Conservation (phyloP, 495 filamentous ascomycete genomes). For the Mytilinidion resinicola region DNA sequence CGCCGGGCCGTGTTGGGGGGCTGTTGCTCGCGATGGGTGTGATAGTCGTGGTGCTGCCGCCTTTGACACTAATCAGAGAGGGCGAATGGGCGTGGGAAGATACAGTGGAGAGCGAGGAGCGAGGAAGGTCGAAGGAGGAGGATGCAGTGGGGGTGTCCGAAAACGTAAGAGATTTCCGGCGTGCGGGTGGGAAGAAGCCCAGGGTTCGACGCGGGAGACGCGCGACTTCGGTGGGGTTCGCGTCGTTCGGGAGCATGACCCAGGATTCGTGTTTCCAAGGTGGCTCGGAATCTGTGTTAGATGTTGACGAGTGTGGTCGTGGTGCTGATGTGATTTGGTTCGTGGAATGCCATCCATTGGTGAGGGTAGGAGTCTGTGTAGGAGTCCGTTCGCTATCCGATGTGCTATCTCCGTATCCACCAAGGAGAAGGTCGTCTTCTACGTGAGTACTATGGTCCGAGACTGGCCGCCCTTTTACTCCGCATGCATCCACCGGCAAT, state of each 20-base stretch:
- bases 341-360: constrained; percentile 28
- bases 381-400: constrained; percentile 7
- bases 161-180: constrained; percentile 66
- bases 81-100: constrained; percentile 19
- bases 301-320: constrained; percentile 21
- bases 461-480: constrained; percentile 63
- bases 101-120: constrained; percentile 42
- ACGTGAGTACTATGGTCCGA: constrained; percentile 22
- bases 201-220: constrained; percentile 72
- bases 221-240: constrained; percentile 72
- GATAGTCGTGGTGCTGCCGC: constrained; percentile 10
- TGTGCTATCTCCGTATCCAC: constrained; percentile 22
- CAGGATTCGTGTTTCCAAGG: constrained; percentile 82
- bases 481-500: constrained; percentile 85
- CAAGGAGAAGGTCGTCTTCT: constrained; percentile 36
- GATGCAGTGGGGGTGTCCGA: constrained; percentile 50
- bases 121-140: constrained; percentile 52
- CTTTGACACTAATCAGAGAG: constrained; percentile 11
- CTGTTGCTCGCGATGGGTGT: constrained; percentile 2
- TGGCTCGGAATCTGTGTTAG: constrained; percentile 31
- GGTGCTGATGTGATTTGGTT: constrained; percentile 25
- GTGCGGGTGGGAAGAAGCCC: constrained; percentile 85
- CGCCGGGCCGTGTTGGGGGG: constrained; percentile 12
- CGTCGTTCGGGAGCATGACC: constrained; percentile 68
- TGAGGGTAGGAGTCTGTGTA: constrained; percentile 13